Conservation (phyloP, 23 red algal genomes). For the Gracilaria domingensis region DNA sequence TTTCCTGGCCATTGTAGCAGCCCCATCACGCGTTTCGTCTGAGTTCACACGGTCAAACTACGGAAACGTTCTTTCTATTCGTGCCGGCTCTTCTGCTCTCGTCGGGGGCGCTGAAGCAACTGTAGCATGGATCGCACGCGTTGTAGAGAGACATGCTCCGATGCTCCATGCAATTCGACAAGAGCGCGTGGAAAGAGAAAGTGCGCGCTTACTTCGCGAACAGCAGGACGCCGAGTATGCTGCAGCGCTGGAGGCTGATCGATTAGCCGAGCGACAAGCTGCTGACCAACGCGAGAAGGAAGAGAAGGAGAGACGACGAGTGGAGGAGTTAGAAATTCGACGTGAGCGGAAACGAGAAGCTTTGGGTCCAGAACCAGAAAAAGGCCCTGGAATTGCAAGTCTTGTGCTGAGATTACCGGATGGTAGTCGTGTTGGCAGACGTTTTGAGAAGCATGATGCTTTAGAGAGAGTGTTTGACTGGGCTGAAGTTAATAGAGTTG, state of each 20-base stretch:
- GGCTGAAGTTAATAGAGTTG: constrained; percentile 89
- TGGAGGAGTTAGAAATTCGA: constrained; percentile 59
- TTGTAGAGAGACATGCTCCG: constrained; percentile 65
- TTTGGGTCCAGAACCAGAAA: constrained; percentile 82
- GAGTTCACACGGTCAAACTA: constrained; percentile 48
- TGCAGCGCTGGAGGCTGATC: constrained; percentile 78
- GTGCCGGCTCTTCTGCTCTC: constrained; percentile 37
- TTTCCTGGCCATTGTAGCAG: constrained; percentile 84
- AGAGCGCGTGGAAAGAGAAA: constrained; percentile 76
- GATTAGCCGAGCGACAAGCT: constrained; percentile 45
- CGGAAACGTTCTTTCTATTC: constrained; percentile 49
- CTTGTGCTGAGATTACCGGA: constrained; percentile 87
- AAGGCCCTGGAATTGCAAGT: constrained; percentile 64
- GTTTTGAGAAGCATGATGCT: constrained; percentile 69
- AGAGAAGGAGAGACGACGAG: constrained; percentile 63
- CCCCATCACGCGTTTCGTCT: constrained; percentile 26
- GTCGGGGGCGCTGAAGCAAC: constrained; percentile 50
- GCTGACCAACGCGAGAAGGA: constrained; percentile 62
- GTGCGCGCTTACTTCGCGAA: constrained; percentile 74
- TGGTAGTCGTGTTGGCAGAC: constrained; percentile 70
- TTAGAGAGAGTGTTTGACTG: constrained; percentile 93
- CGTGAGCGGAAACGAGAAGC: constrained; percentile 68
- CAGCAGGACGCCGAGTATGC: constrained; percentile 94
- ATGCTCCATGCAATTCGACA: constrained; percentile 50
- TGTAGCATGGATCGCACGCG: constrained; percentile 67